Conservation (phyloP, 169 alveolate genomes). For the Cryptosporidium canis region DNA sequence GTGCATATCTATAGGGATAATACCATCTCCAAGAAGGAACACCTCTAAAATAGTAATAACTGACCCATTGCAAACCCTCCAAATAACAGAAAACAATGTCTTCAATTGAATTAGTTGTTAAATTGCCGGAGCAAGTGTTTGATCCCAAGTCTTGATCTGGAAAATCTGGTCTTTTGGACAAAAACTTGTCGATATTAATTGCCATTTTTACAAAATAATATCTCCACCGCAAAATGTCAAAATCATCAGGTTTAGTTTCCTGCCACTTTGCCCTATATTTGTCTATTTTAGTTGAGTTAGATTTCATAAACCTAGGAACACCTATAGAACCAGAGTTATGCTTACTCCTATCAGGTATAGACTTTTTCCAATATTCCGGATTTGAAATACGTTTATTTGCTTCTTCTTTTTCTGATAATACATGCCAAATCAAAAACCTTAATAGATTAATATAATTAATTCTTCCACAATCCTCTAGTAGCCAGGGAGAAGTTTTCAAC, state of each 20-base stretch:
- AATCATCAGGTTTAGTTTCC: slow-evolving; percentile 9
- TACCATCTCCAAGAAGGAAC: slow-evolving; percentile 96
- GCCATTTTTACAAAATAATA: slow-evolving; percentile 51
- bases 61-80: slow-evolving; percentile 96
- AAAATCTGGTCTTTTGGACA: not conserved
- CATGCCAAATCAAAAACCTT: slow-evolving; percentile 74
- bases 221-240: slow-evolving; percentile 60
- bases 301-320: slow-evolving; percentile 22
- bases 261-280: slow-evolving; percentile 20
- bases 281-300: slow-evolving; percentile 15
- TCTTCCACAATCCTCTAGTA: slow-evolving; percentile 78
- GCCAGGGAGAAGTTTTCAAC: slow-evolving; percentile 70
- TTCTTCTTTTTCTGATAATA: slow-evolving; percentile 80
- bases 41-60: slow-evolving; percentile 92
- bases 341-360: slow-evolving; percentile 5
- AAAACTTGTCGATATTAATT: slow-evolving; percentile 4
- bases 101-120: slow-evolving; percentile 76
- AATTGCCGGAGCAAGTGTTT: slow-evolving; percentile 16
- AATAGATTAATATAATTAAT: slow-evolving; percentile 76
- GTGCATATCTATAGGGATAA: slow-evolving; percentile 93
- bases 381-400: slow-evolving; percentile 74
- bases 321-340: not conserved
- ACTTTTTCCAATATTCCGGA: slow-evolving; percentile 70
- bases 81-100: slow-evolving; percentile 88
- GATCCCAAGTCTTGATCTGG: slow-evolving; percentile 14